Percentiles rank a stretch among this genome's conserved stretches.
These are phyloP conservation scores for Trichoderma sp. DNA, from an alignment of 2,329 filamentous ascomycete species.

Conservation along the genomic window DNA sequence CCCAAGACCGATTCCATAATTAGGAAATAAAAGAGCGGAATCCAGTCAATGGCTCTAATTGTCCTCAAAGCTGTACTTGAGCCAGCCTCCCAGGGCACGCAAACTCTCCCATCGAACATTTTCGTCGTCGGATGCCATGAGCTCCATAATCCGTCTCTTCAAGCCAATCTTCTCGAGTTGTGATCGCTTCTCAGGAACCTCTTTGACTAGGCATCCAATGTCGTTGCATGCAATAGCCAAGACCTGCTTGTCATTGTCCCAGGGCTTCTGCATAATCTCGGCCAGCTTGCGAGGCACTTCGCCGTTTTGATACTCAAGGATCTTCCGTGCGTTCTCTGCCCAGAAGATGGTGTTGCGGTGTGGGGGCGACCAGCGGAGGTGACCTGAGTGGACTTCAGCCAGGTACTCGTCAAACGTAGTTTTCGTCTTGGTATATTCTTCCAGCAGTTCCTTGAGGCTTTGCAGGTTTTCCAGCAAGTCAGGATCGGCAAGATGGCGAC, in stretches of 20 bases:
- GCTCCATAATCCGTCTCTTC: constrained; percentile 85
- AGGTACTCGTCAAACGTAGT: constrained; percentile 86
- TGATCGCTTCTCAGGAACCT: constrained; percentile 78
- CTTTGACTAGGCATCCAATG: constrained; percentile 81
- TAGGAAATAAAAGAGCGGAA: neutral
- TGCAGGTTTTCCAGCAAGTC: constrained; percentile 63
- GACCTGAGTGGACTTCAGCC: constrained; percentile 79
- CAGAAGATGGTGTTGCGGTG: constrained; percentile 86
- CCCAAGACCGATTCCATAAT: constrained; percentile 2
- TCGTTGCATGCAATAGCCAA: constrained; percentile 92
- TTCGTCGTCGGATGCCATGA: constrained; percentile 89
- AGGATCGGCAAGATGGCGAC: constrained; percentile 62
- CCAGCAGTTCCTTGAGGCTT: constrained; percentile 60
- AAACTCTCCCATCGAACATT: constrained; percentile 90
- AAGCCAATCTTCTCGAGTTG: constrained; percentile 80
- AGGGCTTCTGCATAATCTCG: constrained; percentile 75
- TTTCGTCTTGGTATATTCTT: constrained; percentile 68
- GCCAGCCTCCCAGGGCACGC: constrained; percentile 69
- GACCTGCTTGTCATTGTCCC: constrained; percentile 80
- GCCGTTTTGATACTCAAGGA: constrained; percentile 79
- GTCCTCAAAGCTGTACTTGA: constrained; percentile 62
- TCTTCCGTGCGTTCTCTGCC: constrained; percentile 85
- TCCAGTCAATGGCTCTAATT: neutral
- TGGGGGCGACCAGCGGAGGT: constrained; percentile 88
- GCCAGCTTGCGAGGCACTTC: constrained; percentile 76